Conservation (phyloP, 495 filamentous ascomycete genomes). For the Cladorrhinum samala region DNA sequence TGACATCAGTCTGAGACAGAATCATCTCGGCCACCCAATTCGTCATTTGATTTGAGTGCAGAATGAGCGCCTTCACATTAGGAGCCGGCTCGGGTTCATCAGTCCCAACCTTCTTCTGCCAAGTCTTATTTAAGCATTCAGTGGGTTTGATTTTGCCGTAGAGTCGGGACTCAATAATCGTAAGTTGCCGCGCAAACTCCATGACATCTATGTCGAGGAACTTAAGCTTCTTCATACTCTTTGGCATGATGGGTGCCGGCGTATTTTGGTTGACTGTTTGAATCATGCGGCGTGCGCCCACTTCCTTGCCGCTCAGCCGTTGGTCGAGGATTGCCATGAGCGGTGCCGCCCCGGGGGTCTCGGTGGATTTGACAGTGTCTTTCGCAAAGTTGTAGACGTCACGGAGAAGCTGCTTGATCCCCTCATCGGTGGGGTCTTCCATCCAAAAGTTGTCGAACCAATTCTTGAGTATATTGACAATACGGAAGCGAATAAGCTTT, state of each 20-base stretch:
- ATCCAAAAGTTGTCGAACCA: slow-evolving; percentile 99
- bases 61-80: slow-evolving; percentile 91
- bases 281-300: slow-evolving; percentile 76
- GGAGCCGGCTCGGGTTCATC: slow-evolving; percentile 83
- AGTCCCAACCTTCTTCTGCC: slow-evolving; percentile 85
- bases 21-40: slow-evolving; percentile 99
- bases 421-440: slow-evolving; percentile 82
- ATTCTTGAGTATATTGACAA: slow-evolving; percentile 95
- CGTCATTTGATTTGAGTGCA: slow-evolving; percentile 96
- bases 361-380: slow-evolving; percentile 84
- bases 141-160: slow-evolving; percentile 94
- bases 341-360: slow-evolving; percentile 77
- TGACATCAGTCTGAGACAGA: slow-evolving; percentile 83
- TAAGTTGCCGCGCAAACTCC: slow-evolving; percentile 93
- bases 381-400: slow-evolving; percentile 86
- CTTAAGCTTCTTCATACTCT: slow-evolving; percentile 99
- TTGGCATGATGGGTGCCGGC: slow-evolving; percentile 86
- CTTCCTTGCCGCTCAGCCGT: slow-evolving; percentile 78
- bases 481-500: slow-evolving; percentile 87
- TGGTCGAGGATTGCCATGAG: slow-evolving; percentile 82
- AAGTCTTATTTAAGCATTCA: slow-evolving; percentile 96
- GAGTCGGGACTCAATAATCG: slow-evolving; percentile 90
- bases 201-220: slow-evolving; percentile 95
- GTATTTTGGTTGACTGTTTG: slow-evolving; percentile 72
- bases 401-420: slow-evolving; percentile 75